Evolutionary conservation across 306 rosid species (phyloP).

Genomic region (Abrus precatorius): DNA sequence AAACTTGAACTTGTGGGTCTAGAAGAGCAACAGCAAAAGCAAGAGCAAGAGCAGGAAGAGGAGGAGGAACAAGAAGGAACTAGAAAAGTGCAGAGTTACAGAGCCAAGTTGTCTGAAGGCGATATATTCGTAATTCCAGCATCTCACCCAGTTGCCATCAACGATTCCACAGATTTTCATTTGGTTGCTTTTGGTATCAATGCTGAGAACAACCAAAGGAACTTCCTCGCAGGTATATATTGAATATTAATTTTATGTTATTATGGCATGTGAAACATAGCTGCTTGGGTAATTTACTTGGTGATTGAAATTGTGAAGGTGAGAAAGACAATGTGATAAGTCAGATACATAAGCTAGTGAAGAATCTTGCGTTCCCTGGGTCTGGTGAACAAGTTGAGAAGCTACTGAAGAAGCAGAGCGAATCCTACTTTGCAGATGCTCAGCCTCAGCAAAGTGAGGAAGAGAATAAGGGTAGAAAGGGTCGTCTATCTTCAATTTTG

Average conservation of each 20-base stretch:
- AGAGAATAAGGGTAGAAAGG: background rate
- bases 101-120: constrained; percentile 17
- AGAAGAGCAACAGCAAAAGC: background rate
- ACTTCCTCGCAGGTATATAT: constrained; percentile 60
- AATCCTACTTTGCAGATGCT: constrained; percentile 51
- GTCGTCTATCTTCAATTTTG: no score
- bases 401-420: constrained; percentile 40
- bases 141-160: constrained; percentile 50
- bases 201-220: constrained; percentile 54
- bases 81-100: constrained; percentile 22
- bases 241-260: background rate
- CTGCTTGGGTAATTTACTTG: background rate
- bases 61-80: background rate
- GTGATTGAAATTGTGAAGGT: constrained; percentile 40
- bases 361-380: constrained; percentile 45
- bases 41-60: background rate
- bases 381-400: constrained; percentile 45
- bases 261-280: background rate
- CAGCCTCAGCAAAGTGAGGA: constrained; percentile 27
- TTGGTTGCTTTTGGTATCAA: constrained; percentile 53
- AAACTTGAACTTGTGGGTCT: constrained; percentile 24
- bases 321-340: constrained; percentile 52
- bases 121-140: constrained; percentile 52
- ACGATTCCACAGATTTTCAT: constrained; percentile 42
- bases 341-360: constrained; percentile 43